Conservation (phyloP, 495 filamentous ascomycete species). For the Xylaria palmicola region DNA sequence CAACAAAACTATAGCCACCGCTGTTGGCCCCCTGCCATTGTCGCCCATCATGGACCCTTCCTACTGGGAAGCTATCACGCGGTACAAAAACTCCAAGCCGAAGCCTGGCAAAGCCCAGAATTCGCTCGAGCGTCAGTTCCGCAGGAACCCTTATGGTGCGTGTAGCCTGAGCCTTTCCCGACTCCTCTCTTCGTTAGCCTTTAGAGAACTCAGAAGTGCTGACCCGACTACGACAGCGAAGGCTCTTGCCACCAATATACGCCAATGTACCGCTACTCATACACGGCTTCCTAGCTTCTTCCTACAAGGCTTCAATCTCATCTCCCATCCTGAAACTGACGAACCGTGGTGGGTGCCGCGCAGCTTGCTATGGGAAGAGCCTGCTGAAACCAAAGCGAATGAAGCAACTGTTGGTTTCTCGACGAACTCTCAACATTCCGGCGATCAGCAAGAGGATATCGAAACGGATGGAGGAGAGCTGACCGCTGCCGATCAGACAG, state of each 20-base stretch:
- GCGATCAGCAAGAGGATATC: background rate
- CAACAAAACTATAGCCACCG: slow-evolving; percentile 39
- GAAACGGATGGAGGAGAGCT: background rate
- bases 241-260: slow-evolving; percentile 64
- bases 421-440: background rate
- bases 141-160: slow-evolving; percentile 61
- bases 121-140: slow-evolving; percentile 49
- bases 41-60: slow-evolving; percentile 54
- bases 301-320: slow-evolving; percentile 59
- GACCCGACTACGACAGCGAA: slow-evolving; percentile 37
- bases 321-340: slow-evolving; percentile 55
- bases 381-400: background rate
- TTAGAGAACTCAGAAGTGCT: slow-evolving; percentile 17
- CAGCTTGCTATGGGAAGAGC: slow-evolving; percentile 38
- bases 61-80: slow-evolving; percentile 36
- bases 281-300: slow-evolving; percentile 60
- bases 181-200: slow-evolving; percentile 15
- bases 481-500: too few relatives aligned
- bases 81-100: slow-evolving; percentile 30
- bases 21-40: slow-evolving; percentile 40
- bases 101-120: slow-evolving; percentile 35
- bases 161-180: slow-evolving; percentile 19
- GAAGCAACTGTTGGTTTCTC: background rate
- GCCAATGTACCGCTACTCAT: slow-evolving; percentile 60
- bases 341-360: slow-evolving; percentile 61